Evolutionary conservation across 345 rosid species (phyloP), one percentile per base, ranked within the genome.

Genomic region (Gossypium anomalum): DNA sequence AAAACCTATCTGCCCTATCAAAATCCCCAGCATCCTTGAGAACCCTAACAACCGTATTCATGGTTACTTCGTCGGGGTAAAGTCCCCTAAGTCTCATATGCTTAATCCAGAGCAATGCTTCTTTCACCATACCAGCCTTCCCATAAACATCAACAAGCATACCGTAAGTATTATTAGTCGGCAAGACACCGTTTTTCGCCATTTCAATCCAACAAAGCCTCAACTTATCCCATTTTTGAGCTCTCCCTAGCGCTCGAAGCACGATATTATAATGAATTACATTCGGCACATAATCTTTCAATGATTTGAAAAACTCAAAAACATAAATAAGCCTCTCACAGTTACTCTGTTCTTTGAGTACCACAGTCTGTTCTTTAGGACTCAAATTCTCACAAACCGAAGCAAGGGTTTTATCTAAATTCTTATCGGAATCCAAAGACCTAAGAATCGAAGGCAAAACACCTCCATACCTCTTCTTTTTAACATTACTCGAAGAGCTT

Each of bases 111-210:
- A 90, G 77, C 70, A 92, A 92, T 6, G 97, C 83, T 81, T 94
- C 98, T 48, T 81, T 84, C 38, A 85, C 88, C 80, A 92, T 88
- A 74, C 97, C 98, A 23, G 94, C 92, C 79, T 86, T 94, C 43
- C 92, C 97, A 72, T 92, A 94, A 49, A 94, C 96, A 82, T 92
- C 98, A 60, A 94, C 93, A 17, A 94, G 97, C 92, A 90, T 88
- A 9, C 85, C 88, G 22, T 90, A 94, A 9, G 98, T 94, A 64
- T 92, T 88, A 16, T 89, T 84, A 0, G 94, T 88, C 0, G 98
- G 97, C 25, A 87, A 57, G 69, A 94, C 87, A 64, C 93, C 91
- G 38, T 74, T 83, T 57, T 87, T 84, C 2, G 96, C 93, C 98
- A 94, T 94, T 64, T 90, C 94, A 62, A 90, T 80, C 97, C 97